Evolutionary conservation across 108 stramenopile genomes (phyloP), one percentile per base, ranked within the genome.

Genomic region (Skeletonema potamos): DNA sequence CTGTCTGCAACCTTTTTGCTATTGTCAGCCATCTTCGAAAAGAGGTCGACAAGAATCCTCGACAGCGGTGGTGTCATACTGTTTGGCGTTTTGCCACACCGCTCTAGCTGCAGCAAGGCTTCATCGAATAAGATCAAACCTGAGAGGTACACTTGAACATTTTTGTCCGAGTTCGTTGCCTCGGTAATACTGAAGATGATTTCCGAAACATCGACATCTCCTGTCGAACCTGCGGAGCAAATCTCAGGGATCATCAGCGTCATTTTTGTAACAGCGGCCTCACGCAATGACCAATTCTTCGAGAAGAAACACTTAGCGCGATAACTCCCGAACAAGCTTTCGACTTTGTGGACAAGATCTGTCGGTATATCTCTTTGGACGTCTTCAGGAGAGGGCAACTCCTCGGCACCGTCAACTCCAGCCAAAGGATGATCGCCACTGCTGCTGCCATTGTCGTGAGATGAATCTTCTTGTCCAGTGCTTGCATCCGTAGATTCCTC

Each of bases 381-480:
- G 30, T 81, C 72, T 48, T 88, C 87, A 15, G 87, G 87, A 9
- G 77, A 46, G 3, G 87, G 87, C 5, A 88, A 56, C 48, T 73
- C 82, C 66, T 72, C 69, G 2, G 78, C 66, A 69, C 65, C 71
- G 13, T 82, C 78, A 46, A 88, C 74, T 15, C 83, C 83, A n/a
- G 74, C 80, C 12, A 88, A 64, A 57, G 85, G 85, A 74, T 59
- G 57, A 37, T 51, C 58, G 15, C 37, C 70, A 0, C 58, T 37
- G 39, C 33, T 36, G 44, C 10, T 55, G 17, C 20, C 56, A 27
- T 13, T 43, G 26, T 28, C 62, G 34, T 58, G 29, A 48, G 33
- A 26, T 30, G 34, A 32, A 22, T 62, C 13, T 34, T 37, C 61
- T 54, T 58, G 8, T 4, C 48, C 8, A 22, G 48, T 24, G 48